Evolutionary conservation across 352 stramenopile species (phyloP), one percentile per base, ranked within the genome.

Genomic region (Globisporangium okanoganense): DNA sequence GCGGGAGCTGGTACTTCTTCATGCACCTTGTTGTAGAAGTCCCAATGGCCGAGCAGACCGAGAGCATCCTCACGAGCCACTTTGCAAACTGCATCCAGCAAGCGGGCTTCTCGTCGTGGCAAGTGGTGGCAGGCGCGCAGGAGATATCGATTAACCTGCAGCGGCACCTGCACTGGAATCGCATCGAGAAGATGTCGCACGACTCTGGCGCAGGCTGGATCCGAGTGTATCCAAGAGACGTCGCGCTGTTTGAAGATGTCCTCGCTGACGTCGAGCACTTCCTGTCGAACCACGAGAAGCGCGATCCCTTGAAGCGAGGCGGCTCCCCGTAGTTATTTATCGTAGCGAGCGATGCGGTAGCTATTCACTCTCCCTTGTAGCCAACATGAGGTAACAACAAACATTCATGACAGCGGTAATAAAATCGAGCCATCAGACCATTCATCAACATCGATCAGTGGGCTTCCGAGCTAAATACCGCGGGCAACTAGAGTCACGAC

Each of bases 141-240:
- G 87, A 96, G 59, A 82, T 96, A 48, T 86, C 85, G 16, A 96
- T 96, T 58, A 94, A 89, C 64, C 60, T 96, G 13, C 85, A 96
- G 62, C 77, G 83, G 24, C 87, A 96, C 73, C 69, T 96, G 35
- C 83, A 94, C 61, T 96, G 87, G 87, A 90, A 94, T 40, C 85
- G 87, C 36, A 76, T 91, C 5, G 84, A 94, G 62, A 94, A 96
- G 52, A 94, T 96, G 87, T 88, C 76, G 9, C 85, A 94, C 56
- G 87, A 94, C 51, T 93, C 87, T 3, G 87, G 87, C 9, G 74
- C 77, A 36, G 85, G 82, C 1, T 96, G 87, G 87, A 92, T 96
- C 55, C 83, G 85, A 29, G 85, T 96, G 40, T 96, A 96, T 56
- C 87, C 87, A 43, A 67, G 74, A 43, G 85, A 91, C 20, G 87